phyloP scores from a whole-genome alignment of 768 basidiomycete species.

The Agaricus bisporus region DNA sequence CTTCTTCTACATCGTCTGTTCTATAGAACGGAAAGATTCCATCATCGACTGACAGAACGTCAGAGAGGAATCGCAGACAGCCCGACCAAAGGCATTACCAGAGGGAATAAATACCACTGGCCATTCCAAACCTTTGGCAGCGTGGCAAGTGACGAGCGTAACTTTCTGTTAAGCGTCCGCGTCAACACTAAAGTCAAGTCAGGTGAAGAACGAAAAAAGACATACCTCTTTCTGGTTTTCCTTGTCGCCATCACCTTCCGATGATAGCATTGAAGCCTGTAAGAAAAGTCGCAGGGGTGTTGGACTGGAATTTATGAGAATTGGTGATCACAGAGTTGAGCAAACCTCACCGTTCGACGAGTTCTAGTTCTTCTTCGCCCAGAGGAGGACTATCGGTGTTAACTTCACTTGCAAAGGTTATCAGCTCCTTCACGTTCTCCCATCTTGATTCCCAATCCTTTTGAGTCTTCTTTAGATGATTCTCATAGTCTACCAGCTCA shows the following conservation, averaged over 20 bases:
- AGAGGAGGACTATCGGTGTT: constrained; percentile 22
- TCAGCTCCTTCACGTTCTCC: constrained; percentile 85
- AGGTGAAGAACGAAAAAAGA: not conserved
- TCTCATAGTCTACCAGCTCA: constrained; percentile 56
- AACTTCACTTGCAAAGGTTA: constrained; percentile 66
- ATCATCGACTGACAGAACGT: constrained; percentile 46
- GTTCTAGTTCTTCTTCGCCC: constrained; percentile 10
- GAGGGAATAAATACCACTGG: constrained; percentile 81
- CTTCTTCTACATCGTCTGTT: constrained; percentile 73
- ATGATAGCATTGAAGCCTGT: constrained; percentile 77
- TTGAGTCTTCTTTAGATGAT: constrained; percentile 62
- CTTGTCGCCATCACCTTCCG: constrained; percentile 63
- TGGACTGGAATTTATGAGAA: constrained; percentile 14
- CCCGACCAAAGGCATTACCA: constrained; percentile 28
- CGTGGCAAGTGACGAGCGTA: constrained; percentile 80
- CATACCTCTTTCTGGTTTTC: constrained; percentile 11
- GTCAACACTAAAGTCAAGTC: not conserved
- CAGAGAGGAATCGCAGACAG: not conserved
- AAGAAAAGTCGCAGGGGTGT: constrained; percentile 68
- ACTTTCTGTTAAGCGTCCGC: constrained; percentile 50
- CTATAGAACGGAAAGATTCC: constrained; percentile 75
- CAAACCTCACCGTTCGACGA: not conserved
- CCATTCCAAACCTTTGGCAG: constrained; percentile 91
- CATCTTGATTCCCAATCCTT: constrained; percentile 71
- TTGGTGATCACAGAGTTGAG: not conserved